A percentile compares a stretch with the other conserved stretches of the same genome.
phyloP scores from a whole-genome alignment of 2,329 filamentous ascomycete genomes.

The Aspergillus alliaceus region DNA sequence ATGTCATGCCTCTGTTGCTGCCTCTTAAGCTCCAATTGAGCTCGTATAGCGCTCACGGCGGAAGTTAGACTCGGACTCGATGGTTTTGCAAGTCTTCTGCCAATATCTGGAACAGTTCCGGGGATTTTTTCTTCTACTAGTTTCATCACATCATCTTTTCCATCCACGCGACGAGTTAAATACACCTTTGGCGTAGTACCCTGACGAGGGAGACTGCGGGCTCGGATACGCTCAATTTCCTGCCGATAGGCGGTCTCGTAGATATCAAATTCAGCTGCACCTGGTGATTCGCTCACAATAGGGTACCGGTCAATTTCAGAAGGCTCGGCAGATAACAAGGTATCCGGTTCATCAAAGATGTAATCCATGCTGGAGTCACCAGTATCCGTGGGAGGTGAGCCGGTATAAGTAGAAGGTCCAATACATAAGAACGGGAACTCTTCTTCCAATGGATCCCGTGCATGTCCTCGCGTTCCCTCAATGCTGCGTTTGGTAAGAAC shows the following conservation, averaged over 20 bases:
- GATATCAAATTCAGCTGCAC: slow-evolving; percentile 79
- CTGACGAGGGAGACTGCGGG: slow-evolving; percentile 35
- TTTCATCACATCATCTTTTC: slow-evolving; percentile 35
- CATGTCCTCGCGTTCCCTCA: slow-evolving; percentile 58
- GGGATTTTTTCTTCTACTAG: slow-evolving; percentile 29
- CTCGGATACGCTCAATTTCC: slow-evolving; percentile 72
- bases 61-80: slow-evolving; percentile 11
- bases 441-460: slow-evolving; percentile 64
- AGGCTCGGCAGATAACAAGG: background rate
- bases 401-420: slow-evolving; percentile 57
- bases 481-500: slow-evolving; percentile 38
- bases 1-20: background rate
- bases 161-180: slow-evolving; percentile 52
- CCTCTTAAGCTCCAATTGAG: slow-evolving; percentile 16
- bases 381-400: slow-evolving; percentile 21
- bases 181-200: slow-evolving; percentile 59
- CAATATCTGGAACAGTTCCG: slow-evolving; percentile 4
- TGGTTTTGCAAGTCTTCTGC: slow-evolving; percentile 11
- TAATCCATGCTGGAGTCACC: slow-evolving; percentile 6
- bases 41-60: slow-evolving; percentile 15
- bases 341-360: slow-evolving; percentile 4
- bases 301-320: slow-evolving; percentile 21
- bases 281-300: slow-evolving; percentile 79
- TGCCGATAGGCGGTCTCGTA: slow-evolving; percentile 86
- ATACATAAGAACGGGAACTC: slow-evolving; percentile 74